Conservation (phyloP, 768 basidiomycete species). For the Tricholoma matsutake region DNA sequence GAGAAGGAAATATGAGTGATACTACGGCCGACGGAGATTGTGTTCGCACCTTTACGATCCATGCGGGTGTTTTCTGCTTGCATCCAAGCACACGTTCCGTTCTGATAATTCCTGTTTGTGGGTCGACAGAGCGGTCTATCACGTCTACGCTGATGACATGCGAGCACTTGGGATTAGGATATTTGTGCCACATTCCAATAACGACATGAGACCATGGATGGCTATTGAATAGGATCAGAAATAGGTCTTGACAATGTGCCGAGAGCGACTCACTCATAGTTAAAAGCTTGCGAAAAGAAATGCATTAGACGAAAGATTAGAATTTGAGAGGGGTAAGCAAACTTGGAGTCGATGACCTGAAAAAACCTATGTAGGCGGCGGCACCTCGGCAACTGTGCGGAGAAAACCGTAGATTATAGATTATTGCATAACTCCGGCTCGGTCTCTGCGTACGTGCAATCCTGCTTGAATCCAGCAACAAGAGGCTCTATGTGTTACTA, state of each 20-base stretch:
- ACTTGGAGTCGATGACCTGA: background rate
- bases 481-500: no score
- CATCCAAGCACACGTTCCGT: conserved; percentile 89
- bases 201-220: conserved; percentile 91
- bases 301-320: conserved; percentile 50
- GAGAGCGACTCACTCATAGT: conserved; percentile 65
- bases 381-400: conserved; percentile 12
- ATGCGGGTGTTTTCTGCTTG: conserved; percentile 86
- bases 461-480: no score
- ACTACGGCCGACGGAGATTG: background rate
- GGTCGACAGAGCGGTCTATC: conserved; percentile 79
- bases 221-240: conserved; percentile 38
- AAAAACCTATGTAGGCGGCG: background rate
- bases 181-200: conserved; percentile 93
- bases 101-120: conserved; percentile 82
- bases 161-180: conserved; percentile 89
- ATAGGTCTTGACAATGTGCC: conserved; percentile 7
- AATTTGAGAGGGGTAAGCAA: background rate
- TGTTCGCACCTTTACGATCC: conserved; percentile 84
- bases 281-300: conserved; percentile 82
- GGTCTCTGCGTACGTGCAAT: no score
- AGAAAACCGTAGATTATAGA: conserved; percentile 9
- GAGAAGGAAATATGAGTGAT: conserved; percentile 13
- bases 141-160: conserved; percentile 89
- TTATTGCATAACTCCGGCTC: no score